These are phyloP conservation scores for Cytospora leucostoma DNA, from an alignment of 2,329 filamentous ascomycete species.

Conservation along the genomic window DNA sequence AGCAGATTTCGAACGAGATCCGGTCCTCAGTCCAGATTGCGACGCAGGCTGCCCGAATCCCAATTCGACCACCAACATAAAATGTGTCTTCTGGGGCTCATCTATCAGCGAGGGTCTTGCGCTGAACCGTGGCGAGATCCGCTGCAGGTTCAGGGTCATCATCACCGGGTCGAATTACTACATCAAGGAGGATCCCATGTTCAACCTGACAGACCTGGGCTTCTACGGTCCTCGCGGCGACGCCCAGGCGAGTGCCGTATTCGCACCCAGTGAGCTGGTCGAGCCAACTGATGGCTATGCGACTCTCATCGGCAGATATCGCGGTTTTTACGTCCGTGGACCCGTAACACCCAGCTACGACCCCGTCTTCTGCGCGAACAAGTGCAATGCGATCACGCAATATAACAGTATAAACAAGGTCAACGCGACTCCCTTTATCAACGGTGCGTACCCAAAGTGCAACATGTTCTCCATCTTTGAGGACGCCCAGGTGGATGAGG, in stretches of 20 bases:
- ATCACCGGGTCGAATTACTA: constrained; percentile 24
- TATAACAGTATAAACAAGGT: constrained; percentile 1
- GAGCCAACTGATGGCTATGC: constrained; percentile 17
- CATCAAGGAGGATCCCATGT: constrained; percentile 8
- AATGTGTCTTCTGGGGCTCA: constrained; percentile 24
- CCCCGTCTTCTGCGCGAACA: constrained; percentile 7
- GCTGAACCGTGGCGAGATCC: constrained; percentile 15
- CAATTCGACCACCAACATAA: constrained; percentile 21
- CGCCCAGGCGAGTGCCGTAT: background rate
- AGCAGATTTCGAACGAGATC: constrained; percentile 22
- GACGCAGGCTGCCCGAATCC: constrained; percentile 17
- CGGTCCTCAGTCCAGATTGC: constrained; percentile 2
- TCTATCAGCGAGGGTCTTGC: background rate
- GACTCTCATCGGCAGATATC: constrained; percentile 12
- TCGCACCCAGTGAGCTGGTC: background rate
- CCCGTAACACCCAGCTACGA: constrained; percentile 10
- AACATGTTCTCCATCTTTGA: constrained; percentile 25
- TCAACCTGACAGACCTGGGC: constrained; percentile 11
- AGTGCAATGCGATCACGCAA: constrained; percentile 16
- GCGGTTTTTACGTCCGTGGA: background rate
- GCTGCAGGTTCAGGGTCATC: constrained; percentile 19
- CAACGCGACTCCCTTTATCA: constrained; percentile 13
- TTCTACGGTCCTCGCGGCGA: constrained; percentile 19
- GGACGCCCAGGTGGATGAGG: background rate
- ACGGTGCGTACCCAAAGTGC: constrained; percentile 22